A percentile compares a stretch with the other conserved stretches of the same genome.
Evolutionary conservation across 345 rosid genomes (phyloP).

Genomic region (Adansonia digitata): DNA sequence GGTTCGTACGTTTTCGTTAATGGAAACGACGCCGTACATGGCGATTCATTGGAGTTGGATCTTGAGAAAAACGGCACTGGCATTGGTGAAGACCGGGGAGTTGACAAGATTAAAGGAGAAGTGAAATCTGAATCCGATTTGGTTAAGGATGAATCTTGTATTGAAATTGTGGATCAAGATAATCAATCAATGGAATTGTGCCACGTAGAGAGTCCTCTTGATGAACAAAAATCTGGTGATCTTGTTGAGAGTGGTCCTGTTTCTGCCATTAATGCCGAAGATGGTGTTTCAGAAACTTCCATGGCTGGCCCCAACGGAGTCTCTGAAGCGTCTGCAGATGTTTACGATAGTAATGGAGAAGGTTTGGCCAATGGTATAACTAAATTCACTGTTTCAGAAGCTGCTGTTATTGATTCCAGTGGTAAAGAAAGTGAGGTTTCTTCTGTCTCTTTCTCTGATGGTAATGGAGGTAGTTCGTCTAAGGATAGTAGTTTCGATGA

Average conservation of each 20-base stretch:
- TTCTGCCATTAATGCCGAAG: background rate
- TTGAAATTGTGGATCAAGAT: constrained; percentile 6
- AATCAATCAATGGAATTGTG: background rate
- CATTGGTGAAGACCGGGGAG: background rate
- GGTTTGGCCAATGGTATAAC: background rate
- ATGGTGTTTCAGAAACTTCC: background rate
- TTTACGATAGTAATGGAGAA: too few relatives aligned
- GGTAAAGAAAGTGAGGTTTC: background rate
- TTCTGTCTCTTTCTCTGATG: background rate
- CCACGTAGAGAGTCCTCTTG: background rate
- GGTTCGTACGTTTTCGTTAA: constrained; percentile 34
- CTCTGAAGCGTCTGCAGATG: background rate
- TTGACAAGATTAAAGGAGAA: constrained; percentile 16
- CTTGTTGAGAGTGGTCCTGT: background rate
- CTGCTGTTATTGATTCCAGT: background rate
- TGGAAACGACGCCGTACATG: constrained; percentile 28
- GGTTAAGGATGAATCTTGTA: background rate
- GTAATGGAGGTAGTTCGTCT: background rate
- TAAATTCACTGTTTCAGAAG: background rate
- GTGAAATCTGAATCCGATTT: constrained; percentile 28
- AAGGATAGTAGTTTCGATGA: background rate
- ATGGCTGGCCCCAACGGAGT: background rate
- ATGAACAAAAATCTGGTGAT: background rate
- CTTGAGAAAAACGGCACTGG: background rate
- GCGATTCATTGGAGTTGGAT: constrained; percentile 22